Evolutionary conservation across 2,329 filamentous ascomycete species (phyloP).

Genomic region (Xylaria arbuscula): DNA sequence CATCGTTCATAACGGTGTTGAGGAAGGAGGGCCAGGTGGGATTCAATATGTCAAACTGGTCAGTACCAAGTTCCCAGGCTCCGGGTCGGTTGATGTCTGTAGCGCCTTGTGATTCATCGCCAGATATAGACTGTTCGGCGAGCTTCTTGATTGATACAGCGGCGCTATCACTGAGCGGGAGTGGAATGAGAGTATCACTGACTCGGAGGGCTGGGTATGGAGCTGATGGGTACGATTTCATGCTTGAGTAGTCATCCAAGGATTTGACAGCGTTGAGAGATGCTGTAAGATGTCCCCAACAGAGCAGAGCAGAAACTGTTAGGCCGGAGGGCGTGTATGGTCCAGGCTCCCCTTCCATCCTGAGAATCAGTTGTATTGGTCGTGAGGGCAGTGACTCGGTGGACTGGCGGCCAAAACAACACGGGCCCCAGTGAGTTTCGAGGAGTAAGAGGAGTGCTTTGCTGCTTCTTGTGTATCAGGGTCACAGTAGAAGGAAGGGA

Average conservation of each 20-base stretch:
- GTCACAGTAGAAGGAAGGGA: background rate
- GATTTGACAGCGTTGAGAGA: slow-evolving; percentile 3
- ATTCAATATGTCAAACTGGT: background rate
- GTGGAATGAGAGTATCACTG: background rate
- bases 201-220: background rate
- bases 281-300: slow-evolving; percentile 11
- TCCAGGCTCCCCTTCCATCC: background rate
- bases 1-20: background rate
- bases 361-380: background rate
- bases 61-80: background rate
- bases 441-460: background rate
- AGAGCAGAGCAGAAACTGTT: background rate
- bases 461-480: background rate
- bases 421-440: background rate
- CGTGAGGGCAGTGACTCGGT: background rate
- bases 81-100: too few species aligned
- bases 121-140: background rate
- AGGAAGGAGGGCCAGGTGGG: slow-evolving; percentile 7
- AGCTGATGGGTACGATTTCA: background rate
- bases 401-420: too few species aligned
- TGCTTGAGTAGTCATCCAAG: background rate
- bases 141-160: slow-evolving; percentile 3
- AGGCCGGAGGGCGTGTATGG: background rate
- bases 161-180: background rate
- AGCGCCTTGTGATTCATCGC: background rate